A percentile compares a stretch with the other conserved stretches of the same genome.
These are phyloP conservation scores for Ganoderma sinense DNA, from an alignment of 1,284 basidiomycete species.

Conservation along the genomic window DNA sequence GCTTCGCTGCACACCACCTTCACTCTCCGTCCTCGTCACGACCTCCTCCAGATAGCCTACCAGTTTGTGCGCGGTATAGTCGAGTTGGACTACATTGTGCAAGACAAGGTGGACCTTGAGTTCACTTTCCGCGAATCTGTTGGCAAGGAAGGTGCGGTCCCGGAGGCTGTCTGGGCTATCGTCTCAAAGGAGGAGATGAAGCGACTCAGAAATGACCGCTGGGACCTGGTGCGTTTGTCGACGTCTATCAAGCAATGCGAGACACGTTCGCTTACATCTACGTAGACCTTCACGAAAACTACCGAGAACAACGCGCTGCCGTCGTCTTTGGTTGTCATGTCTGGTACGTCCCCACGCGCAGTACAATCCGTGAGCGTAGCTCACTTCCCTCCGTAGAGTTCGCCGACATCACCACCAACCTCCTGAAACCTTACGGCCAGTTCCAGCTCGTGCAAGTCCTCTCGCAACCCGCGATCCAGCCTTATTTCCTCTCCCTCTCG, in stretches of 20 bases:
- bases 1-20: slow-evolving; percentile 82
- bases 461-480: slow-evolving; percentile 68
- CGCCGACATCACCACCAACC: slow-evolving; percentile 80
- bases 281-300: slow-evolving; percentile 82
- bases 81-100: slow-evolving; percentile 77
- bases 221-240: slow-evolving; percentile 78
- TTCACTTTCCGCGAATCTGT: slow-evolving; percentile 72
- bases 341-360: slow-evolving; percentile 49
- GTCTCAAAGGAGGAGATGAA: slow-evolving; percentile 82
- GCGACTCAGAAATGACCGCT: slow-evolving; percentile 73
- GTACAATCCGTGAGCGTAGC: neutral
- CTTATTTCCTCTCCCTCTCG: slow-evolving; percentile 83
- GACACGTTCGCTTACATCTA: neutral
- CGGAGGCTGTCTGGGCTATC: slow-evolving; percentile 85
- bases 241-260: neutral
- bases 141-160: slow-evolving; percentile 41
- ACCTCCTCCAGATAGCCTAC: slow-evolving; percentile 71
- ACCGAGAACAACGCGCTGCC: slow-evolving; percentile 72
- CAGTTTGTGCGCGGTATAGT: slow-evolving; percentile 68
- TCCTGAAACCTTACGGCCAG: slow-evolving; percentile 71
- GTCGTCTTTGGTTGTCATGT: slow-evolving; percentile 72
- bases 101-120: slow-evolving; percentile 77
- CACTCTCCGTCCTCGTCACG: slow-evolving; percentile 83
- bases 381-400: slow-evolving; percentile 57
- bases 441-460: slow-evolving; percentile 66